phyloP scores from a whole-genome alignment of 1,284 basidiomycete genomes.

The Tilletia walkeri region DNA sequence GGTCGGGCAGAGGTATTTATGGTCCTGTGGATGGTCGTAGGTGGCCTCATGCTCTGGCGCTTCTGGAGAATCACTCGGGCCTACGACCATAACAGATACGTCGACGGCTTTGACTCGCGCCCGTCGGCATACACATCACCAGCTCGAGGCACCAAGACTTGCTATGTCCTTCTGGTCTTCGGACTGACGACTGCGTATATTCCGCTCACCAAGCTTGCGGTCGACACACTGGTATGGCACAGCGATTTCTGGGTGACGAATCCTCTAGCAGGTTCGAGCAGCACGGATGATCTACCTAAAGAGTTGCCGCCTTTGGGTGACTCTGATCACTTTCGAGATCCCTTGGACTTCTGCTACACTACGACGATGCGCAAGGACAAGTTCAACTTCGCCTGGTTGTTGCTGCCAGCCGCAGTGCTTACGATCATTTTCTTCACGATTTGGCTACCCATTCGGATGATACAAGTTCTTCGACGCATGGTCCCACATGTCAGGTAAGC shows the following conservation, averaged over 20 bases:
- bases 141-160: slow-evolving; percentile 37
- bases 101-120: slow-evolving; percentile 46
- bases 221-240: slow-evolving; percentile 49
- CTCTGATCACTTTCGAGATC: slow-evolving; percentile 60
- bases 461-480: slow-evolving; percentile 20
- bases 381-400: slow-evolving; percentile 69
- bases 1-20: slow-evolving; percentile 44
- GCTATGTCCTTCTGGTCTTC: slow-evolving; percentile 44
- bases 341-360: slow-evolving; percentile 72
- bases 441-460: slow-evolving; percentile 70
- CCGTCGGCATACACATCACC: slow-evolving; percentile 42
- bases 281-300: slow-evolving; percentile 55
- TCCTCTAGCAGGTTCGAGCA: slow-evolving; percentile 64
- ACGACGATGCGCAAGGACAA: slow-evolving; percentile 67
- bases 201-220: slow-evolving; percentile 47
- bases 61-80: slow-evolving; percentile 43
- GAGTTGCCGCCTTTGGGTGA: slow-evolving; percentile 63
- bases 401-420: slow-evolving; percentile 65
- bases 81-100: slow-evolving; percentile 40
- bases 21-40: slow-evolving; percentile 35
- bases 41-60: slow-evolving; percentile 28
- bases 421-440: slow-evolving; percentile 66
- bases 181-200: slow-evolving; percentile 40
- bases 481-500: slow-evolving; percentile 10
- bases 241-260: slow-evolving; percentile 58